Conservation (phyloP, 306 rosid genomes). For the Prunus davidiana region DNA sequence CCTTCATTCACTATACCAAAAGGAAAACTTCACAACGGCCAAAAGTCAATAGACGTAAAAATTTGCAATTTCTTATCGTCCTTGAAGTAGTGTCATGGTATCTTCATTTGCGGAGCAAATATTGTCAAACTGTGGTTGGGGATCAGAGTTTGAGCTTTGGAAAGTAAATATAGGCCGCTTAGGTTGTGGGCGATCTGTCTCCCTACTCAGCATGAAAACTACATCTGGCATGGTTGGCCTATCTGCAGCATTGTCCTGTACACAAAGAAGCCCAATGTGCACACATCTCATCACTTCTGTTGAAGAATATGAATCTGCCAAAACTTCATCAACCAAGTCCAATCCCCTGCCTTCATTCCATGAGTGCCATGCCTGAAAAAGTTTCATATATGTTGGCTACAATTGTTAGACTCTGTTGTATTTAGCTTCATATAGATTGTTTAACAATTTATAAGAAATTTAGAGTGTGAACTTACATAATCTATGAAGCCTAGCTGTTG, state of each 20-base stretch:
- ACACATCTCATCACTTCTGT: constrained; percentile 15
- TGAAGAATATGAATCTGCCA: neutral
- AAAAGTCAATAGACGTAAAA: neutral
- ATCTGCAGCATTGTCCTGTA: constrained; percentile 17
- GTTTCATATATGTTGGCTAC: neutral
- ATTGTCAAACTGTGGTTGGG: neutral
- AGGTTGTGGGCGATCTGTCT: constrained; percentile 13
- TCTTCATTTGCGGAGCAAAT: constrained; percentile 11
- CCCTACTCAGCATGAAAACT: constrained; percentile 9
- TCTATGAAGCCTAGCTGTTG: constrained; percentile 20
- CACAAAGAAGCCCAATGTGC: constrained; percentile 22
- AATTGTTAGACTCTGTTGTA: neutral
- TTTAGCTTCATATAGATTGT: neutral
- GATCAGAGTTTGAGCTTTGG: neutral
- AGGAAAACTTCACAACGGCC: neutral
- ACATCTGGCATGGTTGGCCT: constrained; percentile 28
- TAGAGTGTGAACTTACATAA: constrained; percentile 23
- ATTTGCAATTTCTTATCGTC: neutral
- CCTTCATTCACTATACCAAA: neutral
- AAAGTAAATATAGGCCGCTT: constrained; percentile 4
- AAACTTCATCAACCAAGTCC: constrained; percentile 5
- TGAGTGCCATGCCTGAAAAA: neutral
- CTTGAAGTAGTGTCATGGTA: constrained; percentile 3
- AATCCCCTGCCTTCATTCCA: constrained; percentile 12
- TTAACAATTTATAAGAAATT: neutral